These are phyloP conservation scores for Mycena albidolilacea DNA, from an alignment of 768 basidiomycete genomes.

Conservation along the genomic window DNA sequence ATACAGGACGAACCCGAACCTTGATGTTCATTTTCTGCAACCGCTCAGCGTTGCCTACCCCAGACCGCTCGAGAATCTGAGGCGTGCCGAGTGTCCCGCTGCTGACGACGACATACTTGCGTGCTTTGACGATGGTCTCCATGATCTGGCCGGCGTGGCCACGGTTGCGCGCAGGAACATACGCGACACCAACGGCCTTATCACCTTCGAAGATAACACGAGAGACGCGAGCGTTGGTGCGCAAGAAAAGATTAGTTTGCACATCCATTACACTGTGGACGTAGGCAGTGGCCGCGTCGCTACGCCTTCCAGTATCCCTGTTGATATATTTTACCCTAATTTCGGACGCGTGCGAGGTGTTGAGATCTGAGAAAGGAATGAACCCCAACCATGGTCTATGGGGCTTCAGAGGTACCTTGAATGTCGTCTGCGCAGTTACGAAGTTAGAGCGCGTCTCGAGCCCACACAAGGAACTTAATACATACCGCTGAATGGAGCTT, in stretches of 20 bases:
- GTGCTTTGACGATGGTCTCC: conserved; percentile 77
- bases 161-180: conserved; percentile 75
- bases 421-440: conserved; percentile 65
- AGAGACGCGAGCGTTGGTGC: conserved; percentile 75
- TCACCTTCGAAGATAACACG: conserved; percentile 82
- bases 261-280: conserved; percentile 47
- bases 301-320: conserved; percentile 78
- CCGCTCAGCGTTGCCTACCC: conserved; percentile 70
- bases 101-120: conserved; percentile 77
- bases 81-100: conserved; percentile 80
- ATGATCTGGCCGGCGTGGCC: conserved; percentile 62
- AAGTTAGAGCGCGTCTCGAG: neutral
- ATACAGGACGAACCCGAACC: conserved; percentile 43
- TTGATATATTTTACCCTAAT: conserved; percentile 88
- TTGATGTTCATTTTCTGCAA: conserved; percentile 72
- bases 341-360: conserved; percentile 73
- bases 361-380: conserved; percentile 58
- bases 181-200: conserved; percentile 81
- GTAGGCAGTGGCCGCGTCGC: conserved; percentile 68
- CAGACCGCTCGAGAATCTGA: conserved; percentile 81
- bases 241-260: conserved; percentile 76
- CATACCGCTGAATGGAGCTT: conserved; percentile 76
- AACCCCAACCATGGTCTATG: neutral
- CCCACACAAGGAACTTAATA: neutral
- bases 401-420: conserved; percentile 55